Conservation (phyloP, 2,329 filamentous ascomycete genomes). For the Cladosporium sp. region DNA sequence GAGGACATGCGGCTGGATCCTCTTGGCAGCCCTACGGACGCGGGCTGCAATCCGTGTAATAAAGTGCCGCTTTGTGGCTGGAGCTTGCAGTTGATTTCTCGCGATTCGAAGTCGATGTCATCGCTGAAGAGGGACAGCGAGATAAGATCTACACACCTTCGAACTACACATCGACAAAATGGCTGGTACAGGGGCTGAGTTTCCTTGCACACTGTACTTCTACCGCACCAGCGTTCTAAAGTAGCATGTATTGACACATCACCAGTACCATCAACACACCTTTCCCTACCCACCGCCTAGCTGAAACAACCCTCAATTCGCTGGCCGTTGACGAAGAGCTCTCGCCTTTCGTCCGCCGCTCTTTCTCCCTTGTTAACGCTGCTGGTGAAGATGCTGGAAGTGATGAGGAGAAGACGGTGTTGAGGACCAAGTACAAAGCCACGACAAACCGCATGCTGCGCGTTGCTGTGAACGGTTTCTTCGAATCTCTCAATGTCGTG, state of each 20-base stretch:
- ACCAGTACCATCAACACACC: slow-evolving; percentile 74
- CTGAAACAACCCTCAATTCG: slow-evolving; percentile 70
- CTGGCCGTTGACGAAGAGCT: slow-evolving; percentile 86
- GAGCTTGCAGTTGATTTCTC: not conserved
- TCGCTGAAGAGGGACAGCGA: not conserved
- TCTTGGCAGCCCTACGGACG: not conserved
- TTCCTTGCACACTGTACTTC: slow-evolving; percentile 43
- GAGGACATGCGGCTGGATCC: not conserved
- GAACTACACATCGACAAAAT: slow-evolving; percentile 3
- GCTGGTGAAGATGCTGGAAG: slow-evolving; percentile 21
- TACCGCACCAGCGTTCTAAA: not conserved
- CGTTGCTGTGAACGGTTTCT: slow-evolving; percentile 93
- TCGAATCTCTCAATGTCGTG: slow-evolving; percentile 83
- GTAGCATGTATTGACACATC: slow-evolving; percentile 5
- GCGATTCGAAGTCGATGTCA: not conserved
- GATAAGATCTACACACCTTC: not conserved
- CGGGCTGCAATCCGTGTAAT: not conserved
- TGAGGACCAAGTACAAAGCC: slow-evolving; percentile 77
- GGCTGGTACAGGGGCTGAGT: slow-evolving; percentile 28
- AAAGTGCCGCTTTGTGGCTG: slow-evolving; percentile 6
- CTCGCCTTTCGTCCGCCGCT: slow-evolving; percentile 75
- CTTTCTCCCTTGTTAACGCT: slow-evolving; percentile 57
- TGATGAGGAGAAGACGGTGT: slow-evolving; percentile 51
- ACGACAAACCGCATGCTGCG: slow-evolving; percentile 96
- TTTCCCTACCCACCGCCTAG: slow-evolving; percentile 77